Conservation (phyloP, 768 basidiomycete genomes). For the Saitozyma sp. region DNA sequence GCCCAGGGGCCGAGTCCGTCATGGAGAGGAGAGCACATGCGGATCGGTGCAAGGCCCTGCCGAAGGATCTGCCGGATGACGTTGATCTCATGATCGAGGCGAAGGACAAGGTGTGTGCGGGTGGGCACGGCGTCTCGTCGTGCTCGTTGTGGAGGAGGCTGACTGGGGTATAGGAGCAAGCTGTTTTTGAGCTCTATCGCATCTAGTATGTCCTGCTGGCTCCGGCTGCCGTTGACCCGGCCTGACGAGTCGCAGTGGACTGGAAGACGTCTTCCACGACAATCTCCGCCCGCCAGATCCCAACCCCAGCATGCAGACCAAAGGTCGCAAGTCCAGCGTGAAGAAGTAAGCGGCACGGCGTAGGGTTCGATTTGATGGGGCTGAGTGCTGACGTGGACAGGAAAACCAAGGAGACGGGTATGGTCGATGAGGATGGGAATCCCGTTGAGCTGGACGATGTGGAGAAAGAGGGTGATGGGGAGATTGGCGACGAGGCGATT, state of each 20-base stretch:
- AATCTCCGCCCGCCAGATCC: slow-evolving; percentile 57
- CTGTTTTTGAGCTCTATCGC: slow-evolving; percentile 78
- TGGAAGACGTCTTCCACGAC: slow-evolving; percentile 65
- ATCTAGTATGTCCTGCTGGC: slow-evolving; percentile 60
- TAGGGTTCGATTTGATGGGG: not conserved
- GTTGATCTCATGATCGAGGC: slow-evolving; percentile 81
- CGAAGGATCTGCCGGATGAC: slow-evolving; percentile 56
- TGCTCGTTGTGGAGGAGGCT: not conserved
- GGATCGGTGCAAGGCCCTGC: slow-evolving; percentile 72
- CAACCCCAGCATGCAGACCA: slow-evolving; percentile 56
- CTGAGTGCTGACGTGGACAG: slow-evolving; percentile 6
- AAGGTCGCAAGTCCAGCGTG: slow-evolving; percentile 56
- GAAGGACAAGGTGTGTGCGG: slow-evolving; percentile 47
- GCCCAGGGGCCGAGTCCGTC: slow-evolving; percentile 75
- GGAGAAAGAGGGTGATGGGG: slow-evolving; percentile 48
- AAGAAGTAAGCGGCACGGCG: slow-evolving; percentile 38
- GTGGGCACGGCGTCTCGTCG: slow-evolving; percentile 2
- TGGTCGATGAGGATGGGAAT: slow-evolving; percentile 43
- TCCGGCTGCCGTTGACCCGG: not conserved
- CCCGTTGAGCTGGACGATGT: slow-evolving; percentile 35
- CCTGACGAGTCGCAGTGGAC: slow-evolving; percentile 39
- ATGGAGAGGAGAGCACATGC: slow-evolving; percentile 88
- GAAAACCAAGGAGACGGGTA: slow-evolving; percentile 43
- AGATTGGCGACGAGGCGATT: slow-evolving; percentile 35
- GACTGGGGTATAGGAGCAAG: slow-evolving; percentile 75